These are phyloP conservation scores for Paxillus involutus DNA, from an alignment of 768 basidiomycete genomes.

Conservation along the genomic window DNA sequence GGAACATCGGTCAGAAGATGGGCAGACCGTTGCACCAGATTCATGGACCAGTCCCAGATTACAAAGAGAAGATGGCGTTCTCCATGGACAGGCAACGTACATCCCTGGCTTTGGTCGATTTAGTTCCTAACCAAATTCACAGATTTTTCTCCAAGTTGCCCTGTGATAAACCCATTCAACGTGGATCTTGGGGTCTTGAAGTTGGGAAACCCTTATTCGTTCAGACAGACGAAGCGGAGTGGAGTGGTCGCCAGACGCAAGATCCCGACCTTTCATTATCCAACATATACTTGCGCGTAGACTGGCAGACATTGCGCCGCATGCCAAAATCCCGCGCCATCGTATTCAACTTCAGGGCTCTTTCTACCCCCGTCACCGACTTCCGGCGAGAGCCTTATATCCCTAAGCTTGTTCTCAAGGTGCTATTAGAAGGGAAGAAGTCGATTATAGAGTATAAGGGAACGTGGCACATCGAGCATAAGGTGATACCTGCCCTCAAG, in stretches of 20 bases:
- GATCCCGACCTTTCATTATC: constrained; percentile 36
- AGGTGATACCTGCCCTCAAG: constrained; percentile 44
- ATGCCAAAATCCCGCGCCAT: constrained; percentile 48
- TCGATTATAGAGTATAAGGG: constrained; percentile 45
- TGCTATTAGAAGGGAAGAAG: constrained; percentile 40
- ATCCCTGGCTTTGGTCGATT: not conserved
- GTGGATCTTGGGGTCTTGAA: constrained; percentile 53
- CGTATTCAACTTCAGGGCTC: constrained; percentile 53
- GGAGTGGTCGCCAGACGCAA: constrained; percentile 32
- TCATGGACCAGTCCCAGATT: constrained; percentile 48
- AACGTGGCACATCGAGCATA: constrained; percentile 41
- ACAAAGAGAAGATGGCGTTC: constrained; percentile 46
- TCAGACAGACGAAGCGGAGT: constrained; percentile 41
- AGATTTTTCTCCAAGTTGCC: constrained; percentile 51
- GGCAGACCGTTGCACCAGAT: constrained; percentile 47
- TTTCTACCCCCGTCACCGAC: constrained; percentile 49
- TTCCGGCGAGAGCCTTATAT: constrained; percentile 48
- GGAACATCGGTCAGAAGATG: constrained; percentile 48
- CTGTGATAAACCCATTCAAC: constrained; percentile 48
- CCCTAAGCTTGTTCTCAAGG: constrained; percentile 44
- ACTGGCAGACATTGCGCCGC: constrained; percentile 55
- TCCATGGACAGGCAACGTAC: constrained; percentile 47
- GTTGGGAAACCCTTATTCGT: constrained; percentile 48
- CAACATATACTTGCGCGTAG: constrained; percentile 47
- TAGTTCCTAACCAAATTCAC: not conserved